Evolutionary conservation across 108 stramenopile species (phyloP).

Genomic region (Mediolabrus comicus): DNA sequence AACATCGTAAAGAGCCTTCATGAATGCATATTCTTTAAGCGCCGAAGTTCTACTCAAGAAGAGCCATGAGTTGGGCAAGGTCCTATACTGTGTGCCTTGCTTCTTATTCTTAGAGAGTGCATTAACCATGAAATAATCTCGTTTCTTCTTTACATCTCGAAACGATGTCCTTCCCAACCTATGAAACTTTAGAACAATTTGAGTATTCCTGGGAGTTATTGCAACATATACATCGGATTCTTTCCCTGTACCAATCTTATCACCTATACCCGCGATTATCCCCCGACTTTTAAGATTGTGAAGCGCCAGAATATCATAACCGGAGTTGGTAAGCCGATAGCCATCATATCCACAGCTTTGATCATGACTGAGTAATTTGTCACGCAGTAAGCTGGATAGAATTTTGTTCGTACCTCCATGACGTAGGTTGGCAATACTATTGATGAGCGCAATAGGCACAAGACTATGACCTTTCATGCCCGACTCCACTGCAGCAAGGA

Average conservation of each 20-base stretch:
- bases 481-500: constrained; percentile 96
- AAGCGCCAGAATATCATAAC: constrained; percentile 97
- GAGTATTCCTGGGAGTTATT: constrained; percentile 69
- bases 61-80: constrained; percentile 89
- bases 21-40: constrained; percentile 95
- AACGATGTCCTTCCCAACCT: constrained; percentile 97
- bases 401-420: constrained; percentile 95
- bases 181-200: constrained; percentile 96
- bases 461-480: constrained; percentile 95
- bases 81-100: constrained; percentile 25
- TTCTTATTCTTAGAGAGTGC: constrained; percentile 51
- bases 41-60: constrained; percentile 94
- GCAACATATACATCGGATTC: constrained; percentile 89
- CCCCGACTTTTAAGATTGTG: constrained; percentile 78
- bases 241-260: constrained; percentile 98
- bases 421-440: constrained; percentile 88
- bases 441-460: constrained; percentile 89
- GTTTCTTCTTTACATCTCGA: constrained; percentile 95
- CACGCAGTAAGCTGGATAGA: constrained; percentile 79
- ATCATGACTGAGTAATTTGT: constrained; percentile 95
- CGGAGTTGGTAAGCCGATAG: constrained; percentile 94
- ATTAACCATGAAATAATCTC: constrained; percentile 93
- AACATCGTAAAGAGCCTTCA: constrained; percentile 93
- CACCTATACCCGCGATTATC: constrained; percentile 87
- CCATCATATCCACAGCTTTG: constrained; percentile 90